Percentiles rank a stretch among this genome's conserved stretches.
Evolutionary conservation across 768 basidiomycete species (phyloP).

Genomic region (Serendipita sp.): DNA sequence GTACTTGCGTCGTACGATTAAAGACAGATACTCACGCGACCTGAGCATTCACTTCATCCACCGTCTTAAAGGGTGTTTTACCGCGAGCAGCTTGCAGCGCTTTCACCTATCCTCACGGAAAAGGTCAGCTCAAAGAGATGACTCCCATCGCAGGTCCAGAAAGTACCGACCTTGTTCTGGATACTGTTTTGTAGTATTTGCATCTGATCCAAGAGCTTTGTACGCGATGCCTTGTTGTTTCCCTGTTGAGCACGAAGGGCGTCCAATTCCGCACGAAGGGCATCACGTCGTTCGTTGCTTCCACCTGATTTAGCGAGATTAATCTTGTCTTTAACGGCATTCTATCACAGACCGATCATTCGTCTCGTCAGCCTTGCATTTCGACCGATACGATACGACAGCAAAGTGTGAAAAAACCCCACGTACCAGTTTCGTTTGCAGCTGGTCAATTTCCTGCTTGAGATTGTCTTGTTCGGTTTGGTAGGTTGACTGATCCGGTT

Average conservation of each 20-base stretch:
- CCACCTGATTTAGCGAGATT: constrained; percentile 39
- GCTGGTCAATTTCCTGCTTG: constrained; percentile 65
- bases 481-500: constrained; percentile 72
- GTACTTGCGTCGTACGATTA: not conserved
- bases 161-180: constrained; percentile 52
- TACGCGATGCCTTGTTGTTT: constrained; percentile 48
- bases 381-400: not conserved
- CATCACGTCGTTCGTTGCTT: constrained; percentile 52
- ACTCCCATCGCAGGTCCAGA: not conserved
- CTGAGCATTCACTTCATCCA: constrained; percentile 72
- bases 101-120: constrained; percentile 39
- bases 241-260: constrained; percentile 63
- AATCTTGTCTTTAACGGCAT: constrained; percentile 61
- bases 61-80: constrained; percentile 65
- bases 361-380: constrained; percentile 4
- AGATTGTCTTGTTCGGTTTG: constrained; percentile 73
- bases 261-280: constrained; percentile 69
- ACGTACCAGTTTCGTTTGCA: constrained; percentile 66
- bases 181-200: constrained; percentile 61
- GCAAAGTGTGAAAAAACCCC: constrained; percentile 13
- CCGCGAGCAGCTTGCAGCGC: constrained; percentile 67
- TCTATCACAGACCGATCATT: constrained; percentile 24
- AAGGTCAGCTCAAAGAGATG: constrained; percentile 6
- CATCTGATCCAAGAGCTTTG: constrained; percentile 62
- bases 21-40: constrained; percentile 43